A percentile compares a stretch with the other conserved stretches of the same genome.
phyloP scores from a whole-genome alignment of 345 rosid species.

The Pistacia atlantica region DNA sequence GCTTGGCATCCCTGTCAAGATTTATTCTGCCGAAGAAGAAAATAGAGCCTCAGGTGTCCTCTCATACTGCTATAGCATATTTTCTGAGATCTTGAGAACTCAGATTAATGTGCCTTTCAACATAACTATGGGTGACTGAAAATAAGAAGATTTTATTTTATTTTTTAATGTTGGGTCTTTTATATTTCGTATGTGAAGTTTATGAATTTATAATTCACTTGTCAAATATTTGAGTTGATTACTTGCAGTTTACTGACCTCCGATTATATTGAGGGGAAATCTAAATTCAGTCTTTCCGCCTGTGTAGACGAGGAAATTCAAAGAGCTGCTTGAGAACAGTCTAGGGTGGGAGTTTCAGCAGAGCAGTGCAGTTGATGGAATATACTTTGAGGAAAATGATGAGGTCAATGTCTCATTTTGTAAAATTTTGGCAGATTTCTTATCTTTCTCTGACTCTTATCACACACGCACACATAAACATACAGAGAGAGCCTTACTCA shows the following conservation, averaged over 20 bases:
- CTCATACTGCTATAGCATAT: not conserved
- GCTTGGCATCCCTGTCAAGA: slow-evolving; percentile 4
- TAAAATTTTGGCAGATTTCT: not conserved
- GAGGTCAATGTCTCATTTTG: slow-evolving; percentile 47
- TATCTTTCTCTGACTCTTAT: not conserved
- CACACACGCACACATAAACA: not conserved
- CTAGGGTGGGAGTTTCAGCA: slow-evolving; percentile 84
- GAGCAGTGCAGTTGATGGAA: slow-evolving; percentile 56
- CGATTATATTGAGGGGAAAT: not conserved
- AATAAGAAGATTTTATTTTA: not conserved
- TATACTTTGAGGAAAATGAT: slow-evolving; percentile 75
- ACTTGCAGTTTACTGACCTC: not conserved
- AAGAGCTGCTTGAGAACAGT: slow-evolving; percentile 67
- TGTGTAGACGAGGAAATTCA: slow-evolving; percentile 73
- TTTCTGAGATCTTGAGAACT: not conserved
- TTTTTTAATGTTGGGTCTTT: no score
- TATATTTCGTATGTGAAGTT: not conserved
- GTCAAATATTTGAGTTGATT: not conserved
- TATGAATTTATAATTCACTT: not conserved
- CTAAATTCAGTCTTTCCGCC: not conserved
- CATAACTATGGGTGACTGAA: not conserved
- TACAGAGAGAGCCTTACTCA: not conserved
- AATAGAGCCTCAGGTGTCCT: no score
- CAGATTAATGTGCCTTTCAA: not conserved
- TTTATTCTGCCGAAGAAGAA: not conserved